phyloP scores from a whole-genome alignment of 352 stramenopile species.

The Pythium volutum region DNA sequence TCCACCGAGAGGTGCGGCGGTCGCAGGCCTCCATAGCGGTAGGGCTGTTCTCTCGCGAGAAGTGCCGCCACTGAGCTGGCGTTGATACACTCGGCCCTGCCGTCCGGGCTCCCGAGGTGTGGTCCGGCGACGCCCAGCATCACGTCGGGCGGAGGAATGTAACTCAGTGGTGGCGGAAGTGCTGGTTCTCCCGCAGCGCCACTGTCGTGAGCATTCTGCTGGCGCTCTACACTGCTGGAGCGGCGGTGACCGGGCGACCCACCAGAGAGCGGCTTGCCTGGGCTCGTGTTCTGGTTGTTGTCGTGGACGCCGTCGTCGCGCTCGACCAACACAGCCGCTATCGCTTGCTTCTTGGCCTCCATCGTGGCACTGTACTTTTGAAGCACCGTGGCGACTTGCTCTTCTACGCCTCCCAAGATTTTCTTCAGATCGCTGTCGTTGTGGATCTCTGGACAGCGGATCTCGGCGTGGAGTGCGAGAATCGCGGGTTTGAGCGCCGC shows the following conservation, averaged over 20 bases:
- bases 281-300: constrained; percentile 21
- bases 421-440: constrained; percentile 72
- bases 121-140: background rate
- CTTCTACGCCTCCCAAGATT: constrained; percentile 71
- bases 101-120: constrained; percentile 1
- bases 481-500: constrained; percentile 60
- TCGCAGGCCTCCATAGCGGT: constrained; percentile 59
- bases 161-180: constrained; percentile 22
- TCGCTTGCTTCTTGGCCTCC: constrained; percentile 39
- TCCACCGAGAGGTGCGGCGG: constrained; percentile 71
- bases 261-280: constrained; percentile 9
- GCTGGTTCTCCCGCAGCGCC: background rate
- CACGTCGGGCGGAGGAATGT: constrained; percentile 15
- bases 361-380: constrained; percentile 68
- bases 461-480: constrained; percentile 60
- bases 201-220: background rate
- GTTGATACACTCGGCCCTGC: constrained; percentile 11
- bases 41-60: constrained; percentile 65
- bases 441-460: constrained; percentile 65
- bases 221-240: background rate
- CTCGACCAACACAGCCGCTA: background rate
- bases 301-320: background rate
- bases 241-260: background rate
- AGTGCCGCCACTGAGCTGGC: constrained; percentile 32
- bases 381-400: constrained; percentile 61